Evolutionary conservation across 2,329 filamentous ascomycete genomes (phyloP), one percentile per base, ranked within the genome.

Genomic region (Lecanicillium sp.): DNA sequence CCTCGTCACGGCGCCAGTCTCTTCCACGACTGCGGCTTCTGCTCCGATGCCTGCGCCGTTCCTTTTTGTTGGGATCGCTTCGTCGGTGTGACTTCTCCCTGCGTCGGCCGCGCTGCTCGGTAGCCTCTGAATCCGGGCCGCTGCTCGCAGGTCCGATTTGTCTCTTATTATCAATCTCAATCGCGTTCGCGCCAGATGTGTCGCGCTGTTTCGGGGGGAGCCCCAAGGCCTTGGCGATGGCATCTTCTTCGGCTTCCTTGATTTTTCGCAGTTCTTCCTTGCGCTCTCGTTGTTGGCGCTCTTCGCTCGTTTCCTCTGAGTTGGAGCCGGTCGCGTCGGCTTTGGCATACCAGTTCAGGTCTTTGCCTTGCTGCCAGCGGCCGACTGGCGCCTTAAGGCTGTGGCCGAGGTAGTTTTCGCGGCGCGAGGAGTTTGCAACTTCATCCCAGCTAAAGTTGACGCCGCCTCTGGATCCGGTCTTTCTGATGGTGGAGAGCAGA

Each of bases 361-460:
- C 75, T 43, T 79, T 80, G 7, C 83, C 81, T 56, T 90, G 81
- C 54, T 92, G 86, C 89, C 89, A 96, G 48, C 89, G 83, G 7
- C 89, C 89, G 4, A 95, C 88, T 0, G 89, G 87, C 0, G 89
- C 89, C 71, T 90, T 95, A 42, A 96, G 65, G 43, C 85, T 92
- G 66, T 96, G 89, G 37, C 89, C 89, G 7, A 96, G 82, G 60
- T 79, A 82, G 53, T 81, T 95, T 62, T 98, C 89, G 60, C 92
- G 88, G 55, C 95, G 89, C 17, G 75, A 68, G 36, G 88, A 94
- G 48, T 72, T 79, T 58, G 90, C 83, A 56, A 98, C 90, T 50
- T 96, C 88, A 48, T 90, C 85, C 92, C 92, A 97, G 65, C 82
- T 89, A 69, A 98, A 98, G 61, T 96, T 88, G 62, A 84, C 84